Evolutionary conservation across 2,329 filamentous ascomycete species (phyloP), one percentile per base, ranked within the genome.

Genomic region (Plenodomus biglobosus): DNA sequence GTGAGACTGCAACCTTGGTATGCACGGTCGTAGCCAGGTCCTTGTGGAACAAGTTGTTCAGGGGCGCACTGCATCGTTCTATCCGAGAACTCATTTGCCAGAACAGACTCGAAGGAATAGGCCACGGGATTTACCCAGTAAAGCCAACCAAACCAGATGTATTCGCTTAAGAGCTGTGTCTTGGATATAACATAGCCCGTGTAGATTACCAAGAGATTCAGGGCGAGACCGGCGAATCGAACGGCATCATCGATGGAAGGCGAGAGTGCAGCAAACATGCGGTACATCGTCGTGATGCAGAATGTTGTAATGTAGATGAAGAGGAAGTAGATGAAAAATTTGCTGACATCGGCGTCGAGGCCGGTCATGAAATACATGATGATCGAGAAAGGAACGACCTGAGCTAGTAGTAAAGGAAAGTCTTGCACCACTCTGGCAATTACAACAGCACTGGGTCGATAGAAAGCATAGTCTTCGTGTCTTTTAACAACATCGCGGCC

Each of bases 141-240:
- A 1, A 70, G 36, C 69, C 66, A 71, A 13, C 84, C 83, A 52
- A 86, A 85, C 84, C 84, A 86, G 44, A 85, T 84, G 44, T 84
- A 84, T 6, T 81, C 55, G 20, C 68, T 54, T 1, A 85, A 68
- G n/a, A 86, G 70, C 36, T 80, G 78, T 11, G 82, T 79, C 61
- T 85, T 85, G 0, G 83, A 81, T 56, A 87, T 86, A n/a, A 85
- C 82, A 62, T 87, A 87, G 38, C 85, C 85, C 16, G 83, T 82
- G 62, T 79, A 87, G 57, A 87, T 76, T 56, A 85, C 75, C 39
- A 86, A 73, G 17, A 86, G 68, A 52, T 86, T 86, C 46, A 86
- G 71, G 0, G 78, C 78, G 51, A 85, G 78, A 58, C 85, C 84
- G 50, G 80, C 78, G 65, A 87, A 85, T 10, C 84, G 76, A 10